Percentiles rank a stretch among this genome's conserved stretches.
phyloP scores from a whole-genome alignment of 352 stramenopile genomes.

The Phytophthora melonis region DNA sequence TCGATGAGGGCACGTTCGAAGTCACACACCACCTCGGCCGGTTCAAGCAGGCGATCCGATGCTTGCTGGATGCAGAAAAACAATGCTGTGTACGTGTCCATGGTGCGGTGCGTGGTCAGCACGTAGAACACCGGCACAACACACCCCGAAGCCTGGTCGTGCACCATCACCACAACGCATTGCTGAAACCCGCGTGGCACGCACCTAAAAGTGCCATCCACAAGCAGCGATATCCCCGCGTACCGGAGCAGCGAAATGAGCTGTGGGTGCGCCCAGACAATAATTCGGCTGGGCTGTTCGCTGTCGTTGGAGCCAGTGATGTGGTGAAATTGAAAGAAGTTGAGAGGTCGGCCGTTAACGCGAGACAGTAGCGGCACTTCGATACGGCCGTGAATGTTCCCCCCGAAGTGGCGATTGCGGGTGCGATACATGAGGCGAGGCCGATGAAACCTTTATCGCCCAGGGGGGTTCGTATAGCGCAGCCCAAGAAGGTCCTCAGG shows the following conservation, averaged over 20 bases:
- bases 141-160: neutral
- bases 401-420: neutral
- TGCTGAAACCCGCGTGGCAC: constrained; percentile 7
- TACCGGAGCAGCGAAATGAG: constrained; percentile 20
- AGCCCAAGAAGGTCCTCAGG: no score
- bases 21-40: constrained; percentile 6
- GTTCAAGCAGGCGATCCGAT: constrained; percentile 1
- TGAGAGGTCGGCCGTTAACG: neutral
- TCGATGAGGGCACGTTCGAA: constrained; percentile 13
- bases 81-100: constrained; percentile 11
- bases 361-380: neutral
- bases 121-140: constrained; percentile 25
- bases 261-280: constrained; percentile 28
- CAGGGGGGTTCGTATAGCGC: no score
- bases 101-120: neutral
- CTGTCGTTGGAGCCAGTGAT: neutral
- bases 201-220: constrained; percentile 35
- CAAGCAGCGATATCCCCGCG: constrained; percentile 16
- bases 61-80: constrained; percentile 10
- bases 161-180: constrained; percentile 29
- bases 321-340: constrained; percentile 7
- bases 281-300: constrained; percentile 10
- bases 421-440: neutral
- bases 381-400: neutral
- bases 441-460: no score